Base-by-base conservation (phyloP, 257 asterid species). In the Linaria vulgaris region DNA sequence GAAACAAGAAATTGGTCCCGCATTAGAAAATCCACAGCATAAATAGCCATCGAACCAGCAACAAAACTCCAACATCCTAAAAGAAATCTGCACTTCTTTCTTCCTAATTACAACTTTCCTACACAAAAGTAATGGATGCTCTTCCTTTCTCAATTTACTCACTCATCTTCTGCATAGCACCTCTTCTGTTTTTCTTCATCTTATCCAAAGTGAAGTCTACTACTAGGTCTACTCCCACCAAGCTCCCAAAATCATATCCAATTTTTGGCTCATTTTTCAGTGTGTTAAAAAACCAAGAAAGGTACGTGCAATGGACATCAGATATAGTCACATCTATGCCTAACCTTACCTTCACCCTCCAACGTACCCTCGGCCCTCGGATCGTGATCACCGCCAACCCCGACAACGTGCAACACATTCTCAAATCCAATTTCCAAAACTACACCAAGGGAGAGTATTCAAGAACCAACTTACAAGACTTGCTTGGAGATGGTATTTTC, bases 91-190 rank as follows among this genome's bases (percentile, higher is more conserved):
- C n/a, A n/a, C n/a, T n/a, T n/a, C n/a, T n/a, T n/a, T n/a, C n/a
- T n/a, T n/a, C n/a, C n/a, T n/a, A n/a, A n/a, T n/a, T n/a, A n/a
- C n/a, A n/a, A n/a, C n/a, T n/a, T n/a, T n/a, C n/a, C n/a, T n/a
- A n/a, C n/a, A n/a, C n/a, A n/a, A n/a, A n/a, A n/a, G n/a, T n/a
- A 5, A 52, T 55, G 61, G n/a, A 3, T 0, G 34, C 22, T 16
- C 30, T 53, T 22, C 59, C 22, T 10, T 53, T 22, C 59, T n/a
- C 59, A 53, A 55, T 39, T 55, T n/a, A n/a, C n/a, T 25, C 43
- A 25, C 43, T 55, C 8, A 39, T 30, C 5, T 10, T 53, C 6
- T 56, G 22, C 61, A 56, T n/a, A 30, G n/a, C 30, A 7, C 16
- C 19, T 30, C 61, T 44, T 5, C 45, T 56, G 3, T 8, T 56